Percentiles rank a stretch among this genome's conserved stretches.
These are phyloP conservation scores for Medicago lupulina DNA, from an alignment of 306 rosid species.

Conservation along the genomic window DNA sequence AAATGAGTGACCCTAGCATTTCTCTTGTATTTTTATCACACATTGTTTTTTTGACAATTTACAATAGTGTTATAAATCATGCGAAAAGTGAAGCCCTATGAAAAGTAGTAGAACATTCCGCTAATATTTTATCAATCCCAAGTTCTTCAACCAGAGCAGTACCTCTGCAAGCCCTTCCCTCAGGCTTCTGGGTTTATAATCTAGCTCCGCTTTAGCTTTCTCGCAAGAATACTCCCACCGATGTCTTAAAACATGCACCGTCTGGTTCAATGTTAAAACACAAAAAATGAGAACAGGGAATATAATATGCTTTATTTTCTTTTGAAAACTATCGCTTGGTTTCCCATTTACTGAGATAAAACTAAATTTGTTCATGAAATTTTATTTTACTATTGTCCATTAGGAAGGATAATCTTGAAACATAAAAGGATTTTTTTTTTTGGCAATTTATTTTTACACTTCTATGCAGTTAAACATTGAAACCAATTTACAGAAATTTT, in stretches of 20 bases:
- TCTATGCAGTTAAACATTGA: too few relatives aligned
- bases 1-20: too few relatives aligned
- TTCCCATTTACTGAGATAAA: too few relatives aligned
- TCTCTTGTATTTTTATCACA: too few relatives aligned
- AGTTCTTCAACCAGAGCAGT: slow-evolving; percentile 74
- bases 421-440: too few relatives aligned
- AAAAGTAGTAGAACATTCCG: background rate
- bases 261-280: slow-evolving; percentile 59
- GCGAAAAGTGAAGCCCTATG: background rate
- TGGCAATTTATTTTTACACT: too few relatives aligned
- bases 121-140: slow-evolving; percentile 64
- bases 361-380: background rate
- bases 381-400: background rate
- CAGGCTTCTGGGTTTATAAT: slow-evolving; percentile 69
- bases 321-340: background rate
- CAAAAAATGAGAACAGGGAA: slow-evolving; percentile 20
- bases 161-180: slow-evolving; percentile 84
- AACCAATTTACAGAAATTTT: background rate
- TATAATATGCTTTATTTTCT: background rate
- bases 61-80: background rate
- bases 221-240: slow-evolving; percentile 73
- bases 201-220: slow-evolving; percentile 53
- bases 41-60: background rate
- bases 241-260: slow-evolving; percentile 70
- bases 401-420: background rate